Percentiles rank a stretch among this genome's conserved stretches.
These are phyloP conservation scores for Saccharomycopsis phalli DNA, from an alignment of 1,139 yeast species.

Conservation along the genomic window DNA sequence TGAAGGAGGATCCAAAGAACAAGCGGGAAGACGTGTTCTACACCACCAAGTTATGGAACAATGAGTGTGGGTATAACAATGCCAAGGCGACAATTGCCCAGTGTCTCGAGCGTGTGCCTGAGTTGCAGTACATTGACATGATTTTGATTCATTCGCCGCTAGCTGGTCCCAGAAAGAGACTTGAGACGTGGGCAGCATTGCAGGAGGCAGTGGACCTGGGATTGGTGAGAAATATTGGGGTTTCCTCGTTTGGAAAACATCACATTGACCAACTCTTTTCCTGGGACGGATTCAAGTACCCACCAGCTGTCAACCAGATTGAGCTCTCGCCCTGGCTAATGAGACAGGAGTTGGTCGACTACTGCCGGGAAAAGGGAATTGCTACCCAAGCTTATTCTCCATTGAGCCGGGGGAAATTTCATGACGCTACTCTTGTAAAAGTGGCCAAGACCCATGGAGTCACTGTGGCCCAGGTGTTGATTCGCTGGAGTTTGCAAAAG, in stretches of 20 bases:
- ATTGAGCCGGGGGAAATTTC: slow-evolving; percentile 44
- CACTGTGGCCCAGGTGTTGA: slow-evolving; percentile 34
- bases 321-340: slow-evolving; percentile 74
- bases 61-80: slow-evolving; percentile 31
- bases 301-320: slow-evolving; percentile 60
- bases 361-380: slow-evolving; percentile 42
- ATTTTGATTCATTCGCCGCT: slow-evolving; percentile 54
- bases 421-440: slow-evolving; percentile 38
- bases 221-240: slow-evolving; percentile 51
- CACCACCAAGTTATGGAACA: slow-evolving; percentile 32
- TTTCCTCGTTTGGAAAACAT: slow-evolving; percentile 56
- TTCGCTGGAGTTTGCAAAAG: slow-evolving; percentile 46
- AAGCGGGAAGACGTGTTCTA: slow-evolving; percentile 28
- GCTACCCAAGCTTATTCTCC: slow-evolving; percentile 66
- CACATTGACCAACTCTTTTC: slow-evolving; percentile 50
- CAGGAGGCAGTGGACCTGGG: slow-evolving; percentile 58
- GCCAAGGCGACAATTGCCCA: slow-evolving; percentile 31
- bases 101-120: slow-evolving; percentile 25
- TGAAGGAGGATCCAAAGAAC: slow-evolving; percentile 33
- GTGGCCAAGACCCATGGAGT: slow-evolving; percentile 31
- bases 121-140: slow-evolving; percentile 36
- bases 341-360: slow-evolving; percentile 53
- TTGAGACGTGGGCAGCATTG: slow-evolving; percentile 53
- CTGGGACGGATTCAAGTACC: slow-evolving; percentile 43
- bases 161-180: slow-evolving; percentile 41